Evolutionary conservation across 2,329 filamentous ascomycete genomes (phyloP), one percentile per base, ranked within the genome.

Genomic region (Diaporthe vexans): DNA sequence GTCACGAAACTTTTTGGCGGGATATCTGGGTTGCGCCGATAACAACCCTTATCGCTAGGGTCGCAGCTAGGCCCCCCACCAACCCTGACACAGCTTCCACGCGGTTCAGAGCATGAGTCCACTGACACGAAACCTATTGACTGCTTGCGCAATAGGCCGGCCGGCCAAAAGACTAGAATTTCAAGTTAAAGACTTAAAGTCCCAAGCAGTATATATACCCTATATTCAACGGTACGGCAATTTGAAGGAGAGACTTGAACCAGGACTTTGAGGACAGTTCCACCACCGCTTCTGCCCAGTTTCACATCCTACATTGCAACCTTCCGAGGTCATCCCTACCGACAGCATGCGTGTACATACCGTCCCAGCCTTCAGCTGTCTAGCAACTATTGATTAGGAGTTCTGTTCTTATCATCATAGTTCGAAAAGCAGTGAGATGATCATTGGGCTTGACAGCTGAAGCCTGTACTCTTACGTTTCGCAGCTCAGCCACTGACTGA

Each of bases 1-100:
- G 52, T 73, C 70, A 56, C 73, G 71, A 72, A 75, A 71, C 72
- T 75, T 74, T 75, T 75, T 72, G 70, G 58, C 61, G 56, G 56
- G 56, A 68, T 35, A 46, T 61, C 48, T 52, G 26, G 26, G 26
- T 29, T 29, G 61, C 35, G 43, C 29, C 29, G 72, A 74, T 74
- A 74, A 74, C 29, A 46, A 74, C 59, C 68, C 72, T 74, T 74
- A 74, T 74, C 72, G 57, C 19, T 1, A n/a, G 10, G 46, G 4
- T 11, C 3, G 15, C 15, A n/a, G 3, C 21, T 1, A 11, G 9
- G 2, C 21, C 46, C 35, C 26, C 33, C 54, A 6, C 10, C 15
- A 26, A 17, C 43, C 19, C 13, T 46, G 43, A 46, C 43, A 15
- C 29, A 33, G 37, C 37, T 40, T 40, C 13, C 37, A 13, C 3